These are phyloP conservation scores for Pichia cactophila DNA, from an alignment of 1,139 yeast genomes.

Conservation along the genomic window DNA sequence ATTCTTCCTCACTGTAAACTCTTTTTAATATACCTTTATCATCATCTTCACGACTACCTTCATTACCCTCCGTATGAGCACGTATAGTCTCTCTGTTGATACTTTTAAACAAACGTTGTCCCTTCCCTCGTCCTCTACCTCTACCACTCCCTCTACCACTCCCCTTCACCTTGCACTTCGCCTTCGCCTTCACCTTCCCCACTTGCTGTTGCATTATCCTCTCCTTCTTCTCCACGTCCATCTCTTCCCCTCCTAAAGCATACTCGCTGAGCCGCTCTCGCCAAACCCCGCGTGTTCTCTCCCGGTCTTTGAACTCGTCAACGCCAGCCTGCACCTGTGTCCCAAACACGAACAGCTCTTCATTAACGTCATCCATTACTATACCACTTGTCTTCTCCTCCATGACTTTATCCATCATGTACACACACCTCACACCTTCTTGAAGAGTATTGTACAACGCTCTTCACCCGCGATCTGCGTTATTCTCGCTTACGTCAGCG, in stretches of 20 bases:
- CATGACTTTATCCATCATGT: too few relatives aligned
- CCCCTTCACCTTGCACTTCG: neutral
- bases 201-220: neutral
- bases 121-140: neutral
- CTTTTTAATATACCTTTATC: slow-evolving; percentile 1
- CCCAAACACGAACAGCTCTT: slow-evolving; percentile 16
- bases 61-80: slow-evolving; percentile 11
- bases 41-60: slow-evolving; percentile 15
- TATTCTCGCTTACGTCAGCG: too few relatives aligned
- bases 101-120: slow-evolving; percentile 8
- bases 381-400: neutral
- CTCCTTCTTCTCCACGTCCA: neutral
- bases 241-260: neutral
- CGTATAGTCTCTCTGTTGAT: slow-evolving; percentile 13
- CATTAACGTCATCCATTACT: neutral
- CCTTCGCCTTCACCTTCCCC: neutral
- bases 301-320: slow-evolving; percentile 15
- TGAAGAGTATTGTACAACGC: too few relatives aligned
- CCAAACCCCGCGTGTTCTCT: slow-evolving; percentile 13
- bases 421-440: too few relatives aligned
- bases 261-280: slow-evolving; percentile 11
- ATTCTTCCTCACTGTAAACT: slow-evolving; percentile 16
- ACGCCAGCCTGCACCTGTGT: slow-evolving; percentile 25
- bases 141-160: neutral
- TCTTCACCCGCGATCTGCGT: too few relatives aligned